These are phyloP conservation scores for Petunia hybrid DNA, from an alignment of 305 asterid species.

Conservation along the genomic window DNA sequence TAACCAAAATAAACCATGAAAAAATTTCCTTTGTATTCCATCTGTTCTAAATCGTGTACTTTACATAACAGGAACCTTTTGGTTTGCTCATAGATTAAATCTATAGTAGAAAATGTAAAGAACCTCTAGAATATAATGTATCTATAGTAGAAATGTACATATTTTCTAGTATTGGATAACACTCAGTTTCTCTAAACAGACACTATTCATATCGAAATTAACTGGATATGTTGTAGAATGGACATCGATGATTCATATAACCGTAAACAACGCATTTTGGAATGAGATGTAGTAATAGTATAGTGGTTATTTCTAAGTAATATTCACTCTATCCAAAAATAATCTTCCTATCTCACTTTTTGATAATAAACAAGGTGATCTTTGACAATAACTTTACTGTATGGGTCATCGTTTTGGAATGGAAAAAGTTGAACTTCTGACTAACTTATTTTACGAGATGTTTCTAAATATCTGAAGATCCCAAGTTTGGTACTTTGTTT, in stretches of 20 bases:
- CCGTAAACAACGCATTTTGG: background rate
- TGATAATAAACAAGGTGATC: conserved; percentile 4
- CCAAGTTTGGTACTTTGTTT: no score
- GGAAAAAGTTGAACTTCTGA: background rate
- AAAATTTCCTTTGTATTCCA: background rate
- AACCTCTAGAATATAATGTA: background rate
- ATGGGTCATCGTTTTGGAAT: background rate
- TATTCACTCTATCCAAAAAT: background rate
- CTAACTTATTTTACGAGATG: background rate
- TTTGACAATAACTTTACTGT: background rate
- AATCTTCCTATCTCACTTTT: background rate
- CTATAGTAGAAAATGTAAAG: background rate
- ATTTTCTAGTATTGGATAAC: no score
- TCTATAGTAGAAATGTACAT: no score
- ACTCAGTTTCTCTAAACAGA: background rate
- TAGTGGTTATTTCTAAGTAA: background rate
- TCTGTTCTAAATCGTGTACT: background rate
- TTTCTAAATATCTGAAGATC: background rate
- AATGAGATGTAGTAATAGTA: conserved; percentile 1
- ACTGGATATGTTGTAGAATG: background rate
- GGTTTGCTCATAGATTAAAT: background rate
- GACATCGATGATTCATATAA: conserved; percentile 14
- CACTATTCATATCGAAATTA: background rate
- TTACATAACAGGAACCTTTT: conserved; percentile 8
- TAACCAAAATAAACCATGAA: background rate